A percentile compares a stretch with the other conserved stretches of the same genome.
phyloP scores from a whole-genome alignment of 176 grass and related monocot species.

The Zea mays region DNA sequence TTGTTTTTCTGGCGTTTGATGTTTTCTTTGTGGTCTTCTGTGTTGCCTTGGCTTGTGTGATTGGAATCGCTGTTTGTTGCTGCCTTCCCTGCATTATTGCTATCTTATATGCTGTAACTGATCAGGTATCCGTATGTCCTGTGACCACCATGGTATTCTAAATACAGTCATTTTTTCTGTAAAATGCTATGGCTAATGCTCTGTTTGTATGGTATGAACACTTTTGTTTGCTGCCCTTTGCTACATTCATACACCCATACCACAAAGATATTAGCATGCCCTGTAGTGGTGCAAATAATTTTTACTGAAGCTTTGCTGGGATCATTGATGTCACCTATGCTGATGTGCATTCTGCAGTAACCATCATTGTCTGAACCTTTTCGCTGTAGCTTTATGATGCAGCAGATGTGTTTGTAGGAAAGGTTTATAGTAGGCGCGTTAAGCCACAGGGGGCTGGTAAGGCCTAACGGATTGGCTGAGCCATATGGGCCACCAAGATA shows the following conservation, averaged over 20 bases:
- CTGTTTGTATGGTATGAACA: background rate
- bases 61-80: conserved; percentile 97
- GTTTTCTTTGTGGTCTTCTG: conserved; percentile 99
- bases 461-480: too few species aligned
- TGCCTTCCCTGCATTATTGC: conserved; percentile 99
- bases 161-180: background rate
- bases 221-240: background rate
- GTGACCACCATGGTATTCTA: conserved; percentile 17
- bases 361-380: background rate
- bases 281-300: background rate
- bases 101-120: conserved; percentile 88
- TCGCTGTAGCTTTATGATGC: background rate
- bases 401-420: too few species aligned
- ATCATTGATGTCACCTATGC: background rate
- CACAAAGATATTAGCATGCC: background rate
- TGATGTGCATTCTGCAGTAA: background rate
- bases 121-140: conserved; percentile 66
- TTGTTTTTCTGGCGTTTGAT: conserved; percentile 96
- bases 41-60: conserved; percentile 84
- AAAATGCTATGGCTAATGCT: conserved; percentile 10
- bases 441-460: too few species aligned
- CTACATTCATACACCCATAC: background rate
- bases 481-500: too few species aligned
- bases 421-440: too few species aligned
- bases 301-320: background rate